These are phyloP conservation scores for Pleurotus sapidus DNA, from an alignment of 768 basidiomycete species.

Conservation along the genomic window DNA sequence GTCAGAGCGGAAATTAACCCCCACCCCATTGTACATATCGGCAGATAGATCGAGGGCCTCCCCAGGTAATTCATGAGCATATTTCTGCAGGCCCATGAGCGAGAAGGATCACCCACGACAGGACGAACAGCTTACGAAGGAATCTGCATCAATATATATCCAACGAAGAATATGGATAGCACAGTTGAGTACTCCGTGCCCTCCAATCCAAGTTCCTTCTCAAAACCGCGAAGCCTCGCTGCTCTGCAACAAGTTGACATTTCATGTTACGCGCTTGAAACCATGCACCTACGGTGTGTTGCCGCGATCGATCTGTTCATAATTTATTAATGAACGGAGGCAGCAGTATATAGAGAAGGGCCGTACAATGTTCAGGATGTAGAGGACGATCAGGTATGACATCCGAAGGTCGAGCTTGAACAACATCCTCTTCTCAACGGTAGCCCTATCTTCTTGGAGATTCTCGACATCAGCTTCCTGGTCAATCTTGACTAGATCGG, in stretches of 20 bases:
- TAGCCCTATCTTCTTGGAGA: not conserved
- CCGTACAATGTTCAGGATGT: slow-evolving; percentile 39
- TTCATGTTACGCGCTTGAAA: not conserved
- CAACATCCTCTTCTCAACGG: slow-evolving; percentile 37
- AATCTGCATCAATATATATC: slow-evolving; percentile 37
- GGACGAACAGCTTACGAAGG: slow-evolving; percentile 28
- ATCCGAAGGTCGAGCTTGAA: slow-evolving; percentile 49
- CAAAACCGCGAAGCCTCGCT: slow-evolving; percentile 1
- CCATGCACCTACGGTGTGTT: not conserved
- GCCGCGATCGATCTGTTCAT: slow-evolving; percentile 1
- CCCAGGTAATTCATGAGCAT: slow-evolving; percentile 52
- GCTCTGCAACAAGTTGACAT: not conserved
- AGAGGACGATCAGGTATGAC: slow-evolving; percentile 45
- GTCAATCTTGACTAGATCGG: not conserved
- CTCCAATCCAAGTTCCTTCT: not conserved
- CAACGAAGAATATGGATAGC: slow-evolving; percentile 6
- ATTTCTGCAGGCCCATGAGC: slow-evolving; percentile 40
- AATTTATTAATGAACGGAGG: slow-evolving; percentile 1
- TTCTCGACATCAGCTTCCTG: not conserved
- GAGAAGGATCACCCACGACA: slow-evolving; percentile 26
- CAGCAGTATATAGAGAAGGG: not conserved
- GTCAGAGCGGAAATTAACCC: slow-evolving; percentile 38
- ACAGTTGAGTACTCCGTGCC: not conserved
- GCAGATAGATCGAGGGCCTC: slow-evolving; percentile 47
- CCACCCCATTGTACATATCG: slow-evolving; percentile 50